These are phyloP conservation scores for Mortierella sp. DNA, from an alignment of 371 early-diverging fungal genomes.

Conservation along the genomic window DNA sequence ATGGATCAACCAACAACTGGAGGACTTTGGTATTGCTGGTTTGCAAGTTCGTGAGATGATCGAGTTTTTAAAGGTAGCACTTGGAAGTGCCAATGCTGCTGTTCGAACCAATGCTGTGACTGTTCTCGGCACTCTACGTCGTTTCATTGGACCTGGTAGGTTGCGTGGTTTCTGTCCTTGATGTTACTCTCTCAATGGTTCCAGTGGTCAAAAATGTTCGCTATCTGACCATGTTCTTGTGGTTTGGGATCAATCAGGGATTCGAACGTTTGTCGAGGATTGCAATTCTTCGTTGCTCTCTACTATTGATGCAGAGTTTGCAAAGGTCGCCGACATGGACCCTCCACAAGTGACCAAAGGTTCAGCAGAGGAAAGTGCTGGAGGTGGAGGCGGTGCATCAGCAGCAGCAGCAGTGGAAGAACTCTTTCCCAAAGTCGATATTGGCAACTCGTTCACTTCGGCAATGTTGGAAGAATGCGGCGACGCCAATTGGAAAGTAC, in stretches of 20 bases:
- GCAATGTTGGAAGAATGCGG: constrained; percentile 67
- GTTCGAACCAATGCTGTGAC: constrained; percentile 84
- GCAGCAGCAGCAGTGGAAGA: constrained; percentile 71
- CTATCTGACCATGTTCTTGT: not conserved
- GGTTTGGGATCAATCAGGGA: constrained; percentile 16
- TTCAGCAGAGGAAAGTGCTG: constrained; percentile 26
- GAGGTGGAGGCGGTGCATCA: not conserved
- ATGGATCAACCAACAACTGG: constrained; percentile 83
- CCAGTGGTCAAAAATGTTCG: no score
- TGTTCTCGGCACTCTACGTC: constrained; percentile 82
- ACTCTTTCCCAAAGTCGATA: constrained; percentile 88
- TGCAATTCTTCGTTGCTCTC: constrained; percentile 83
- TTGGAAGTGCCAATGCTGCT: constrained; percentile 85
- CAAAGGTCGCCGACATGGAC: constrained; percentile 80
- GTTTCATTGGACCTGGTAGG: constrained; percentile 85
- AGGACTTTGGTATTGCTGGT: constrained; percentile 90
- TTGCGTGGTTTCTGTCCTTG: not conserved
- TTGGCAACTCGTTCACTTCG: constrained; percentile 65
- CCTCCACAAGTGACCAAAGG: constrained; percentile 80
- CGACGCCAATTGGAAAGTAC: constrained; percentile 93
- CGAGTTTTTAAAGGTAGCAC: constrained; percentile 80
- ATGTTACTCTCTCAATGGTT: not conserved
- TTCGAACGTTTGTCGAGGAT: constrained; percentile 84
- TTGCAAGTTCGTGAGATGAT: constrained; percentile 82
- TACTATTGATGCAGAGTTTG: constrained; percentile 92